Evolutionary conservation across 345 rosid genomes (phyloP).

Genomic region (Clarkia xantiana): DNA sequence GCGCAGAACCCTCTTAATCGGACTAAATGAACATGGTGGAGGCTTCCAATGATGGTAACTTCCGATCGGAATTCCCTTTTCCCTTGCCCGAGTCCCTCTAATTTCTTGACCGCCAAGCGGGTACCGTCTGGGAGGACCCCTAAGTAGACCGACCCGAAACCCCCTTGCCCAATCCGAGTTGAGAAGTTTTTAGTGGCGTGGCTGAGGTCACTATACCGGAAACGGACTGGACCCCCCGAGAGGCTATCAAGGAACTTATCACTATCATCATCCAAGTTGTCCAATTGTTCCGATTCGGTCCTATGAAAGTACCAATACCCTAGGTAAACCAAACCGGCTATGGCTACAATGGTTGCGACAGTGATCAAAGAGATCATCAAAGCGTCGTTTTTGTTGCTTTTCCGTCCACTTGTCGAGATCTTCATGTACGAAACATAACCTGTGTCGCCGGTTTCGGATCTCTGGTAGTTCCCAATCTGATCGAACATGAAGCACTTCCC

Average conservation of each 20-base stretch:
- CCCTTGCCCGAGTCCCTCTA: conserved; percentile 39
- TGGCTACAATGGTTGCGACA: conserved; percentile 14
- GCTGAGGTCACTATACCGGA: conserved; percentile 24
- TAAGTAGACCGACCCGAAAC: conserved; percentile 39
- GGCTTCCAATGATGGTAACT: conserved; percentile 33
- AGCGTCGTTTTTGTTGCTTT: conserved; percentile 4
- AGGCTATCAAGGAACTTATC: conserved; percentile 22
- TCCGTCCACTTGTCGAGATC: conserved; percentile 8
- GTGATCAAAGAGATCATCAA: conserved; percentile 11
- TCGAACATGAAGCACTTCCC: conserved; percentile 38
- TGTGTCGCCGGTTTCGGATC: conserved; percentile 12
- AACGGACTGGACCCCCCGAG: conserved; percentile 24
- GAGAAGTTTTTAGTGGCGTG: conserved; percentile 32
- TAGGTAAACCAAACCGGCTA: conserved; percentile 21
- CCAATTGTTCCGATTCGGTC: conserved; percentile 9
- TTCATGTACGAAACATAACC: conserved; percentile 30
- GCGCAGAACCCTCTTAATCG: conserved; percentile 45
- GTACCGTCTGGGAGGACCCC: conserved; percentile 25
- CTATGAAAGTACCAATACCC: conserved; percentile 20
- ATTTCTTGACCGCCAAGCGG: conserved; percentile 28
- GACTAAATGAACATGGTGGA: conserved; percentile 41
- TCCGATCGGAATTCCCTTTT: conserved; percentile 42
- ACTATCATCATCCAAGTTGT: conserved; percentile 17
- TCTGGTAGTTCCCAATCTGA: conserved; percentile 27
- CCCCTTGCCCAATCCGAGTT: conserved; percentile 33